Evolutionary conservation across 2,329 filamentous ascomycete species (phyloP).

Genomic region (Geoglossum cookeanum): DNA sequence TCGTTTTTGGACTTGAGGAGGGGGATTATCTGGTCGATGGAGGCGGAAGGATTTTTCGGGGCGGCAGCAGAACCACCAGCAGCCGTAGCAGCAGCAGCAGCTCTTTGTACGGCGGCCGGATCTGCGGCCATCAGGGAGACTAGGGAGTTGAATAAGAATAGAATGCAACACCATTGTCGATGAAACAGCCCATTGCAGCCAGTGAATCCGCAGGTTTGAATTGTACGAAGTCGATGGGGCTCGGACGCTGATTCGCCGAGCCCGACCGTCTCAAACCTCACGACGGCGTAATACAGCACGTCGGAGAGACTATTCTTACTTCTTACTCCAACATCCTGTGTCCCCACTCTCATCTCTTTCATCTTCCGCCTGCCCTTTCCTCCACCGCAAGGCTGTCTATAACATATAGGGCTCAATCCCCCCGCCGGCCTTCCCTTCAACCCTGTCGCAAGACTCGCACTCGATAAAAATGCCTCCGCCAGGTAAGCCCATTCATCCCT

Average conservation of each 20-base stretch:
- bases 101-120: background rate
- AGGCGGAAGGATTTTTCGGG: background rate
- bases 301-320: background rate
- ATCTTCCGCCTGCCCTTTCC: background rate
- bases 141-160: background rate
- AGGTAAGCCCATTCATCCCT: background rate
- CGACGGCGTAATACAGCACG: background rate
- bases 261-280: background rate
- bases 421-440: background rate
- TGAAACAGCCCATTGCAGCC: background rate
- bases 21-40: conserved; percentile 32
- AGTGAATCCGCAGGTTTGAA: background rate
- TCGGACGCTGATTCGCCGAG: background rate
- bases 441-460: background rate
- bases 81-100: background rate
- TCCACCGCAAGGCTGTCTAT: background rate
- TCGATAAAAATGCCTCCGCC: background rate
- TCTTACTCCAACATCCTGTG: background rate
- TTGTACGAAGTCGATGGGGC: background rate
- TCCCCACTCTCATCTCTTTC: background rate
- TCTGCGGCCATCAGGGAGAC: too few relatives aligned
- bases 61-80: background rate
- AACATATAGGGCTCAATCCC: background rate
- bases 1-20: conserved; percentile 43
- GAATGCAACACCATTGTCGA: background rate